A percentile compares a stretch with the other conserved stretches of the same genome.
Evolutionary conservation across 305 asterid genomes (phyloP).

Genomic region (Solanum hybrid): DNA sequence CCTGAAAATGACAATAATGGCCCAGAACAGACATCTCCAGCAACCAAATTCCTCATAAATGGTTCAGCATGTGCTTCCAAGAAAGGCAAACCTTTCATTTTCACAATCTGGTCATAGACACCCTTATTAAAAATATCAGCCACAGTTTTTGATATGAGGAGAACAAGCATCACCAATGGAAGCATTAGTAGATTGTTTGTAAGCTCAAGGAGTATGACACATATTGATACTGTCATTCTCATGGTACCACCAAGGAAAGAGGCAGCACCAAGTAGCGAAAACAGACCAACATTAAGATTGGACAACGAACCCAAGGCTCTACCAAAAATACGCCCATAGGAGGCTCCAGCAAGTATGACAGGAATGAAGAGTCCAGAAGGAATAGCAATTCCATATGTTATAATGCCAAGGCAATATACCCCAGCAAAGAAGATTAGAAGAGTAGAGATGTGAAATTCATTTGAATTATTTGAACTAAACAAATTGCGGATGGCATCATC

Average conservation of each 20-base stretch:
- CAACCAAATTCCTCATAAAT: slow-evolving; percentile 80
- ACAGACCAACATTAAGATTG: slow-evolving; percentile 62
- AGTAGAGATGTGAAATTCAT: slow-evolving; percentile 55
- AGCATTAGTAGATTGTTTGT: slow-evolving; percentile 81
- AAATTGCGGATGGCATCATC: slow-evolving; percentile 92
- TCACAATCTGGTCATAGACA: slow-evolving; percentile 86
- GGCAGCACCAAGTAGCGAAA: slow-evolving; percentile 87
- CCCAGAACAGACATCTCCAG: slow-evolving; percentile 88
- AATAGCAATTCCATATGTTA: slow-evolving; percentile 88
- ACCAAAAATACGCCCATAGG: slow-evolving; percentile 85
- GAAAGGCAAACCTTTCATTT: slow-evolving; percentile 94
- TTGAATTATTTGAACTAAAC: slow-evolving; percentile 38
- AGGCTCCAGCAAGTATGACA: slow-evolving; percentile 91
- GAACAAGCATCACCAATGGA: slow-evolving; percentile 86
- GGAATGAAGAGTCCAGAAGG: slow-evolving; percentile 98
- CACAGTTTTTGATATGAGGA: slow-evolving; percentile 84
- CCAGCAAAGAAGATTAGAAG: slow-evolving; percentile 52
- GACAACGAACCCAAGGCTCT: slow-evolving; percentile 48
- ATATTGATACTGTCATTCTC: slow-evolving; percentile 96
- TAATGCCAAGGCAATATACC: slow-evolving; percentile 66
- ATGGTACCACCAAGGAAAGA: slow-evolving; percentile 96
- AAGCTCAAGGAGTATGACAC: slow-evolving; percentile 85
- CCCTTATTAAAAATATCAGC: slow-evolving; percentile 81
- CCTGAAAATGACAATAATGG: slow-evolving; percentile 68
- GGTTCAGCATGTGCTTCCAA: slow-evolving; percentile 94